Conservation (phyloP, 768 basidiomycete species). For the Dacryopinax primogenitus region DNA sequence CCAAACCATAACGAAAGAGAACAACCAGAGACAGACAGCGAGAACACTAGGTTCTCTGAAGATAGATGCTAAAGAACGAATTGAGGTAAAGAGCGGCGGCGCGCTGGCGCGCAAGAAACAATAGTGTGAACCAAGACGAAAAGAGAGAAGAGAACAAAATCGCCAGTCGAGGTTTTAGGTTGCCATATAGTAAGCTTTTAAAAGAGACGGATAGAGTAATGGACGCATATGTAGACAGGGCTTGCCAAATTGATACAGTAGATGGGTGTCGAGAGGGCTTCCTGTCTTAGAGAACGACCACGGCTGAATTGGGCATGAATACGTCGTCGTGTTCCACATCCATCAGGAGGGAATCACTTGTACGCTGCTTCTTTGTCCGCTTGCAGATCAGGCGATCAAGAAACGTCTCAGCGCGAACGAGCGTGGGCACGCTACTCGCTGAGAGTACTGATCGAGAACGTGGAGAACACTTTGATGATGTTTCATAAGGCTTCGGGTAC, state of each 20-base stretch:
- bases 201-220: not conserved
- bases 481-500: conserved; percentile 6
- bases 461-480: not conserved
- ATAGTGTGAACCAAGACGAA: not conserved
- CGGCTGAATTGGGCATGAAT: not conserved
- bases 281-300: not conserved
- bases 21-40: not conserved
- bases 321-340: conserved; percentile 2
- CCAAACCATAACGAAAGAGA: not conserved
- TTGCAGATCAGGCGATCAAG: conserved; percentile 8
- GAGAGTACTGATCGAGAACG: not conserved
- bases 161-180: not conserved
- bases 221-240: not conserved
- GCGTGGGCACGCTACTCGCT: not conserved
- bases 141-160: not conserved
- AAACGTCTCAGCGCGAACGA: not conserved
- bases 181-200: conserved; percentile 7
- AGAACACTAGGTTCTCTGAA: conserved; percentile 4
- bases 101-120: not conserved
- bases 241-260: not conserved
- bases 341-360: not conserved
- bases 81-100: not conserved
- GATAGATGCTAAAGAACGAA: not conserved
- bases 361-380: conserved; percentile 1
- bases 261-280: not conserved